Conservation (phyloP, 306 rosid species). For the peach (Prunus persica) region DNA sequence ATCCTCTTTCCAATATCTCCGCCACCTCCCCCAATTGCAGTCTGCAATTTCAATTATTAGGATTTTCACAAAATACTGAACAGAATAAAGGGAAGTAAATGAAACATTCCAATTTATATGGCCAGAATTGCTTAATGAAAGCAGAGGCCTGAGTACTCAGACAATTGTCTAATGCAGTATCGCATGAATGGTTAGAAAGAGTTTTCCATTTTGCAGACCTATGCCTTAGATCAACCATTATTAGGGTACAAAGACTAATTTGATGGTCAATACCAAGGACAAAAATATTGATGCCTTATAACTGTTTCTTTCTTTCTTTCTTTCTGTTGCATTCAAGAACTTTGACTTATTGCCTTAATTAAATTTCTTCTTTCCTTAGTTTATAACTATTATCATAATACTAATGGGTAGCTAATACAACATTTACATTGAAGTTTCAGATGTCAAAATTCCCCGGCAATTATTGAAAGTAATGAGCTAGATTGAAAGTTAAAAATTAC, state of each 20-base stretch:
- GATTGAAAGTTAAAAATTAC: too few species aligned
- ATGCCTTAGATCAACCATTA: background rate
- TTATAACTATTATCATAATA: background rate
- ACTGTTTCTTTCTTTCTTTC: background rate
- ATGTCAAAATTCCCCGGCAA: too few species aligned
- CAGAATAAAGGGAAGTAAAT: background rate
- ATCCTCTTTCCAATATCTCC: constrained; percentile 89
- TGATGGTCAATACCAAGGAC: background rate
- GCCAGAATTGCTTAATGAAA: constrained; percentile 1
- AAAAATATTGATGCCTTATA: too few species aligned
- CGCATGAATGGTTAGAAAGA: constrained; percentile 1
- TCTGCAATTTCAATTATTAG: constrained; percentile 42
- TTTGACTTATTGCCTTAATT: too few species aligned
- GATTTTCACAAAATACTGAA: background rate
- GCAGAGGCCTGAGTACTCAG: background rate
- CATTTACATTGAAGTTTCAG: background rate
- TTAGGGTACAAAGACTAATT: background rate
- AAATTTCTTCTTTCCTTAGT: background rate
- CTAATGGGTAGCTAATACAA: background rate
- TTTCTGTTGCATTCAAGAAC: background rate
- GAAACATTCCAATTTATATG: constrained; percentile 3
- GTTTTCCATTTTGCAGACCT: background rate
- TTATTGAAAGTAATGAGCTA: too few species aligned
- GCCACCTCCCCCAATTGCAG: constrained; percentile 88
- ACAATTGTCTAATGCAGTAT: background rate